These are phyloP conservation scores for Pestalotiopsis sp. DNA, from an alignment of 2,329 filamentous ascomycete genomes.

Conservation along the genomic window DNA sequence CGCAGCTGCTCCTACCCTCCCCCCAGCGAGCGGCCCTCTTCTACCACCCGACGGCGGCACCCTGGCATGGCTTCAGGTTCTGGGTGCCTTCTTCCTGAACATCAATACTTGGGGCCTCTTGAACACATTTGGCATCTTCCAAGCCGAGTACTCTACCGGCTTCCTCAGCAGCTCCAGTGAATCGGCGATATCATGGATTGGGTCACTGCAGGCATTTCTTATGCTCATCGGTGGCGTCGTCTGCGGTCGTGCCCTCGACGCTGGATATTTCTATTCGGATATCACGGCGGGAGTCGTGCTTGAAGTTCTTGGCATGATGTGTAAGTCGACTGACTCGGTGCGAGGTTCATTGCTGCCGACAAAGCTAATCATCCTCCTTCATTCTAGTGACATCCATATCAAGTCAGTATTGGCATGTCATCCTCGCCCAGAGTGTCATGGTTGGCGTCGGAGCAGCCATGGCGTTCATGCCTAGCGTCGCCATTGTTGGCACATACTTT, in stretches of 20 bases:
- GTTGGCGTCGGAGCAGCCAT: slow-evolving; percentile 44
- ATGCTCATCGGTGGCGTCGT: slow-evolving; percentile 52
- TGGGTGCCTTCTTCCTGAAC: background rate
- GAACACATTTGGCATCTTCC: slow-evolving; percentile 3
- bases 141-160: background rate
- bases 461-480: slow-evolving; percentile 24
- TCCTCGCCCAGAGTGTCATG: slow-evolving; percentile 53
- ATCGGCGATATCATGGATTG: slow-evolving; percentile 53
- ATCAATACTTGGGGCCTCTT: slow-evolving; percentile 1
- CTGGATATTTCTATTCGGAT: slow-evolving; percentile 49
- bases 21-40: background rate
- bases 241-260: slow-evolving; percentile 55
- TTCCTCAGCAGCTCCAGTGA: background rate
- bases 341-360: background rate
- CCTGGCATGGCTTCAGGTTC: background rate
- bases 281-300: slow-evolving; percentile 31
- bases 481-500: slow-evolving; percentile 33
- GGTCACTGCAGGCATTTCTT: slow-evolving; percentile 53
- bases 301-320: slow-evolving; percentile 52
- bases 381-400: slow-evolving; percentile 48
- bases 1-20: background rate
- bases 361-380: background rate
- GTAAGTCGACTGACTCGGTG: background rate
- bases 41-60: background rate
- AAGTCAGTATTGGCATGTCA: slow-evolving; percentile 51